These are phyloP conservation scores for Kregervanrija fluxuum DNA, from an alignment of 805 yeast species.

Conservation along the genomic window DNA sequence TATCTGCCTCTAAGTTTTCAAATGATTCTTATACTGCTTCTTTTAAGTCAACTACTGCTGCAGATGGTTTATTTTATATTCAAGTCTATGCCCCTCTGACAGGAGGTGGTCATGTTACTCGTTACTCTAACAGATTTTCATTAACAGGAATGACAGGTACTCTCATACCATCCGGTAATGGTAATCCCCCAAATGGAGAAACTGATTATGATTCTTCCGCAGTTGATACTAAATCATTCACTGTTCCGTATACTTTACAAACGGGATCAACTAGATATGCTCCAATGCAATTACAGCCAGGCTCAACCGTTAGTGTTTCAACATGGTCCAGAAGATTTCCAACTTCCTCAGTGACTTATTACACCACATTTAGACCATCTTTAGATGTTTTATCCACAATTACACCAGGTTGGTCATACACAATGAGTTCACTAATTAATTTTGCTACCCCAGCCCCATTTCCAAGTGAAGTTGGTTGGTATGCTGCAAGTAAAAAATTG, in stretches of 20 bases:
- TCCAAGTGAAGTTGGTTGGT: constrained; percentile 57
- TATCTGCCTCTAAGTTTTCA: constrained; percentile 26
- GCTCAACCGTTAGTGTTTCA: constrained; percentile 54
- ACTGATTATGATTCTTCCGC: constrained; percentile 17
- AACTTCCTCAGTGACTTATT: constrained; percentile 61
- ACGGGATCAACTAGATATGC: constrained; percentile 77
- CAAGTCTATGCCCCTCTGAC: constrained; percentile 51
- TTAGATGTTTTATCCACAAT: constrained; percentile 52
- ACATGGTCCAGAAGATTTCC: constrained; percentile 62
- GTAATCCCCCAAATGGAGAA: constrained; percentile 38
- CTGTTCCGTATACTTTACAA: constrained; percentile 69
- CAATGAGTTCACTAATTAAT: constrained; percentile 55
- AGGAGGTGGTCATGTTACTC: constrained; percentile 46
- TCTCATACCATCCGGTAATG: constrained; percentile 39
- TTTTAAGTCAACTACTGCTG: constrained; percentile 38
- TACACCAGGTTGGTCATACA: constrained; percentile 82
- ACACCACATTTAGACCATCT: constrained; percentile 36
- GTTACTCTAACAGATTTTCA: constrained; percentile 60
- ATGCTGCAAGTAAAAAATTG: constrained; percentile 52
- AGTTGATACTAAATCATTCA: constrained; percentile 45
- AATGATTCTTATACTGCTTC: constrained; percentile 34
- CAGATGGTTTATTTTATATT: constrained; percentile 63
- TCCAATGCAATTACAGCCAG: constrained; percentile 92
- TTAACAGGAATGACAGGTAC: constrained; percentile 71
- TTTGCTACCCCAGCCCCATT: constrained; percentile 65